Conservation (phyloP, 352 stramenopile species). For the Globisporangium orthogonon region DNA sequence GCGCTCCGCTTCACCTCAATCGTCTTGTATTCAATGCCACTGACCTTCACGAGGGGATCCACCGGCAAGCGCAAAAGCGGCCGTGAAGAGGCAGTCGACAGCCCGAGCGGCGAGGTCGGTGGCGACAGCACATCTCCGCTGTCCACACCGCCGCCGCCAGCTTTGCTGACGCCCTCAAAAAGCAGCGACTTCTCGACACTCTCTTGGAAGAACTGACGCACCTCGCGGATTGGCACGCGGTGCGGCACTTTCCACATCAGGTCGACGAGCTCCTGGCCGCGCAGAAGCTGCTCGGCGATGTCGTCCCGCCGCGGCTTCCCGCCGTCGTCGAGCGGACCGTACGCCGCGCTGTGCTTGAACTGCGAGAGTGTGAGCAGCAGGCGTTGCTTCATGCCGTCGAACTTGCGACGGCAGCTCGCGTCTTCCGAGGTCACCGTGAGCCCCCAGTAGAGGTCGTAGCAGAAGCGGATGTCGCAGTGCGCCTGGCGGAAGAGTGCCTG, state of each 20-base stretch:
- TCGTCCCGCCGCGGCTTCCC: slow-evolving; percentile 36
- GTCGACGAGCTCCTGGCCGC: slow-evolving; percentile 80
- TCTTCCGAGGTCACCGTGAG: slow-evolving; percentile 81
- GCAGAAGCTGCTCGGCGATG: slow-evolving; percentile 70
- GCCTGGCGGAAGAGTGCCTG: slow-evolving; percentile 67
- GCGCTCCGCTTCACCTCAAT: slow-evolving; percentile 80
- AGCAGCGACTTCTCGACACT: slow-evolving; percentile 43
- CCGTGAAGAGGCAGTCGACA: slow-evolving; percentile 14
- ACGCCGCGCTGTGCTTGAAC: slow-evolving; percentile 55
- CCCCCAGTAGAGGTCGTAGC: slow-evolving; percentile 83
- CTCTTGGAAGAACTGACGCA: slow-evolving; percentile 39
- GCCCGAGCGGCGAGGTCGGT: neutral
- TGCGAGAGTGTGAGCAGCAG: slow-evolving; percentile 64
- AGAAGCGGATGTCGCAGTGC: slow-evolving; percentile 74
- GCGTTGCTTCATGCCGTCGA: slow-evolving; percentile 76
- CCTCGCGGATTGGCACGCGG: slow-evolving; percentile 53
- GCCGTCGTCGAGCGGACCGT: slow-evolving; percentile 22
- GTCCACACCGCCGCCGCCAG: neutral
- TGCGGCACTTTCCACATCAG: slow-evolving; percentile 80
- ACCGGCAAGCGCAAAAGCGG: slow-evolving; percentile 56
- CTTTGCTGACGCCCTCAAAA: slow-evolving; percentile 21
- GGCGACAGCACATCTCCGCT: neutral
- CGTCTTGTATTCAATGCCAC: slow-evolving; percentile 62
- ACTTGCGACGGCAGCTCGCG: slow-evolving; percentile 62
- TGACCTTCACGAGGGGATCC: slow-evolving; percentile 64